phyloP scores from a whole-genome alignment of 78 protist species.

The Mantamonas sphyraenae region DNA sequence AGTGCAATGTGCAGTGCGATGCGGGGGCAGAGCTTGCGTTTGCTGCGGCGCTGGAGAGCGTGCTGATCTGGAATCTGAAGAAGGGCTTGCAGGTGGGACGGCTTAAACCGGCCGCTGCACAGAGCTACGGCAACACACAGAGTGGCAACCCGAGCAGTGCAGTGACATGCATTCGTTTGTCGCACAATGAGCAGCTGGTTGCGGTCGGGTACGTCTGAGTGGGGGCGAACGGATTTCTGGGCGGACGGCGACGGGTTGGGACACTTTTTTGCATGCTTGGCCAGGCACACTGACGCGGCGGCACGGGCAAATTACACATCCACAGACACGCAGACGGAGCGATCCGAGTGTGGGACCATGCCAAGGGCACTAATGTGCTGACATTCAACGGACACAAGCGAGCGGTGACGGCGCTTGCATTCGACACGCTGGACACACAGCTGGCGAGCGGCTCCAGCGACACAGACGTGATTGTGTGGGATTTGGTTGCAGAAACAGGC shows the following conservation, averaged over 20 bases:
- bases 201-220: constrained; percentile 2
- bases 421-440: constrained; percentile 32
- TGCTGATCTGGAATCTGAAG: constrained; percentile 25
- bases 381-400: constrained; percentile 58
- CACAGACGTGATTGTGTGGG: constrained; percentile 85
- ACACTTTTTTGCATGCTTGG: constrained; percentile 4
- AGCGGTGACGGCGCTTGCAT: constrained; percentile 46
- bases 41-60: constrained; percentile 29
- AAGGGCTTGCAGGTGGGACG: neutral
- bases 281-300: neutral
- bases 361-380: neutral
- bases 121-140: neutral
- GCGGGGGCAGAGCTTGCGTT: neutral
- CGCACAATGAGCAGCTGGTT: neutral
- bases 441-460: constrained; percentile 74
- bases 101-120: neutral
- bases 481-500: constrained; percentile 73
- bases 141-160: neutral
- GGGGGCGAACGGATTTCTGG: neutral
- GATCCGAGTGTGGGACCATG: constrained; percentile 53
- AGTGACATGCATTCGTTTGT: neutral
- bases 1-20: neutral
- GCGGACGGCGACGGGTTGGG: neutral
- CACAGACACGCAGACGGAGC: constrained; percentile 52
- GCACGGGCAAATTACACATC: neutral